Conservation (phyloP, 1,284 basidiomycete species). For the Macrocystidia cucumis region DNA sequence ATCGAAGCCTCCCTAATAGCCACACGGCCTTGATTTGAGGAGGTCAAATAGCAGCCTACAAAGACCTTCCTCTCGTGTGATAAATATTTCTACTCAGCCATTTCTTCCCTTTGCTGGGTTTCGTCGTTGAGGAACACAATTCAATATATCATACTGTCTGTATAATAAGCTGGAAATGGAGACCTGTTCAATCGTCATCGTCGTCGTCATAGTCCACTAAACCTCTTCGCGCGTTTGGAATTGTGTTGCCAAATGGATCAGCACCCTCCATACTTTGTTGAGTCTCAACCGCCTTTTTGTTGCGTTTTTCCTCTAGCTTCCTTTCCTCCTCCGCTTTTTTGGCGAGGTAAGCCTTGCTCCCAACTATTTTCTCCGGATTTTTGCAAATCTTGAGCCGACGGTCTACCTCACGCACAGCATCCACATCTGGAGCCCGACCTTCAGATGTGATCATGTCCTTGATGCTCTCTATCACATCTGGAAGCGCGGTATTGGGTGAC, state of each 20-base stretch:
- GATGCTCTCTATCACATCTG: conserved; percentile 43
- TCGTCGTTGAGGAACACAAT: conserved; percentile 9
- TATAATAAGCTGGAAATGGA: background rate
- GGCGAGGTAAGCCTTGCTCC: conserved; percentile 70
- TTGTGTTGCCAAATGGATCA: conserved; percentile 62
- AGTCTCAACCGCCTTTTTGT: conserved; percentile 52
- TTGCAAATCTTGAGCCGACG: conserved; percentile 78
- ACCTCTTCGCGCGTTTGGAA: conserved; percentile 28
- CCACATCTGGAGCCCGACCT: conserved; percentile 70
- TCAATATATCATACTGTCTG: conserved; percentile 1
- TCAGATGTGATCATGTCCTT: conserved; percentile 45
- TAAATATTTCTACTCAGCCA: too few relatives aligned
- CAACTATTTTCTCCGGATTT: conserved; percentile 89
- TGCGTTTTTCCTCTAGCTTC: conserved; percentile 56
- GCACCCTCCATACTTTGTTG: conserved; percentile 40
- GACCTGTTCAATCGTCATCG: conserved; percentile 26
- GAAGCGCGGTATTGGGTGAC: conserved; percentile 20
- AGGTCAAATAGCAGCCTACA: conserved; percentile 68
- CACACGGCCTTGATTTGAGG: conserved; percentile 29
- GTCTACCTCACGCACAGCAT: conserved; percentile 82
- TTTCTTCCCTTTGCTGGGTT: too few relatives aligned
- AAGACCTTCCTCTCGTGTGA: conserved; percentile 17
- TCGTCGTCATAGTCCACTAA: conserved; percentile 55
- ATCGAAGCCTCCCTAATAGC: conserved; percentile 54
- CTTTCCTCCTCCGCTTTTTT: conserved; percentile 59